Evolutionary conservation across 148 eudicot genomes (phyloP).

Genomic region (Chenopodium berlandieri): DNA sequence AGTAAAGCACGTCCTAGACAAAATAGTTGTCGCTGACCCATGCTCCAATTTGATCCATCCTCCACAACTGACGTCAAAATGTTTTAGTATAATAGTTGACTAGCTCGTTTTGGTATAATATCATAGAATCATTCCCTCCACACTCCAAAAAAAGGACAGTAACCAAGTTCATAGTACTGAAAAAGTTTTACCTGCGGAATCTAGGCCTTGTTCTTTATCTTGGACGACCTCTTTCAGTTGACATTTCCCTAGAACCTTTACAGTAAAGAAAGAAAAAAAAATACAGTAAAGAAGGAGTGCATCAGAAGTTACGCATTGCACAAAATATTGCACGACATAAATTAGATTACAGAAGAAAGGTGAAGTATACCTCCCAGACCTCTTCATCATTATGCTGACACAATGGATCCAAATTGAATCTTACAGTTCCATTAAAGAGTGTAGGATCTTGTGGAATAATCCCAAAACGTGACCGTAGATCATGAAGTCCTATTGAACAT

Average conservation of each 20-base stretch:
- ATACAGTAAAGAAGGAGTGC: background rate
- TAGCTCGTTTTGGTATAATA: background rate
- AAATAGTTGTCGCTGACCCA: conserved; percentile 91
- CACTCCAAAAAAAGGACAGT: background rate
- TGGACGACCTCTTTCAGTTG: conserved; percentile 76
- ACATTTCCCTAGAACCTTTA: conserved; percentile 74
- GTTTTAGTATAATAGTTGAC: background rate
- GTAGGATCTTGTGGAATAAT: conserved; percentile 93
- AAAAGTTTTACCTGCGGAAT: conserved; percentile 56
- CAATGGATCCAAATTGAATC: conserved; percentile 83
- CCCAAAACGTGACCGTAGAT: conserved; percentile 76
- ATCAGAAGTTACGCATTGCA: background rate
- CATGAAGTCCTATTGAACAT: conserved; percentile 74
- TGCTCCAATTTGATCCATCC: conserved; percentile 96
- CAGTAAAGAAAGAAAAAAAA: background rate
- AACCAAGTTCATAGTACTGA: background rate
- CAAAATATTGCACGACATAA: background rate
- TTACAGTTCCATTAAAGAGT: conserved; percentile 83
- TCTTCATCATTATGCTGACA: conserved; percentile 57
- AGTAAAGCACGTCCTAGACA: conserved; percentile 84
- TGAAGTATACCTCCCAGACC: conserved; percentile 76
- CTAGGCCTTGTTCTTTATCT: conserved; percentile 68
- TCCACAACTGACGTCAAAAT: conserved; percentile 52
- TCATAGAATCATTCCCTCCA: background rate
- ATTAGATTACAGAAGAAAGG: background rate